Conservation (phyloP, 1,284 basidiomycete species). For the Puccinia novopanici region DNA sequence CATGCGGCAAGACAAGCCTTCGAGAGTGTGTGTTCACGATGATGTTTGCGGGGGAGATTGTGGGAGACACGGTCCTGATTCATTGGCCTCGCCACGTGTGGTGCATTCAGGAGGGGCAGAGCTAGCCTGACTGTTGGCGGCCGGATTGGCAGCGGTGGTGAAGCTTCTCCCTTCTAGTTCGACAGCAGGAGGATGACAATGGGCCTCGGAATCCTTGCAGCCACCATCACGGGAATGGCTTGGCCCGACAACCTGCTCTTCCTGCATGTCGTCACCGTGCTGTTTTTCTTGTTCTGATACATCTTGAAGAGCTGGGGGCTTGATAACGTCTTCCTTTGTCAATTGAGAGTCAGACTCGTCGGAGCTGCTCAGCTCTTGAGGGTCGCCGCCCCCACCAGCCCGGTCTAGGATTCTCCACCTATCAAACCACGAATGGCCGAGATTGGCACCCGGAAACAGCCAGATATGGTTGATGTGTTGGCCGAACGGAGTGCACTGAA, state of each 20-base stretch:
- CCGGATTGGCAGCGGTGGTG: too few species aligned
- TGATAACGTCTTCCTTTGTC: neutral
- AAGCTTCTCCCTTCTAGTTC: neutral
- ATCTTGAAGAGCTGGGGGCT: neutral
- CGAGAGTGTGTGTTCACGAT: neutral
- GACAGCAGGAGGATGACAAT: neutral
- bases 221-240: neutral
- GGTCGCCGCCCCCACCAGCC: neutral
- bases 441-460: slow-evolving; percentile 21
- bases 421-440: slow-evolving; percentile 28
- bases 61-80: too few species aligned
- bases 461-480: slow-evolving; percentile 29
- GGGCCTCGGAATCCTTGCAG: neutral
- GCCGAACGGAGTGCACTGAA: neutral
- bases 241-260: too few species aligned
- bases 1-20: neutral
- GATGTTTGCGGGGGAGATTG: neutral
- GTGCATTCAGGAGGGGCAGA: too few species aligned
- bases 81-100: neutral
- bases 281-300: neutral
- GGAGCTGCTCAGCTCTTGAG: neutral
- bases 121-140: too few species aligned
- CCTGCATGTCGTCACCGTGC: neutral
- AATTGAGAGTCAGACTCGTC: neutral
- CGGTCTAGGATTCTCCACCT: slow-evolving; percentile 9